Base-by-base conservation (phyloP, 768 basidiomycete species). In the Porphyrellus cyaneotinctus region DNA sequence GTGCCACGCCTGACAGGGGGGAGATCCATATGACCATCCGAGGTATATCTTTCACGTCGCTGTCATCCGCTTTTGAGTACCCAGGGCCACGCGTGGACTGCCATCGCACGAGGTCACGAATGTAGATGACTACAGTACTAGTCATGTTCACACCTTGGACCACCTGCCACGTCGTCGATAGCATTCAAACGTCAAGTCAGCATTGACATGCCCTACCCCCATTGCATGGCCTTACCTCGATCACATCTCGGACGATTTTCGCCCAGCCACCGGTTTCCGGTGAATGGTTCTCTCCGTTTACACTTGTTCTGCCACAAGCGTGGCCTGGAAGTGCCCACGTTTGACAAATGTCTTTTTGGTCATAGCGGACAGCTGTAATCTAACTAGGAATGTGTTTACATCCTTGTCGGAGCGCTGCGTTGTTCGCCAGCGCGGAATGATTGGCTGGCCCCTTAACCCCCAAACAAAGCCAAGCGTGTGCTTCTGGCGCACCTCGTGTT, bases 401-500 rank as follows among this genome's bases (percentile, higher is more conserved):
- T 14, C 22, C 6, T 26, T 6, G 12, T 30, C 42, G n/a, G 42
- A 43, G 28, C 17, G 9, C 26, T 28, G 37, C 2, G 5, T 13
- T 22, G 22, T 48, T 43, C 52, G 43, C 43, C 43, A 50, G 48
- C 50, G 28, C 35, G n/a, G 26, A 28, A 28, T 28, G 22, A 43
- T 35, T 13, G 18, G 12, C 17, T 38, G 35, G 32, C 61, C 33
- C 62, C 59, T 59, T 66, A 52, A 28, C 47, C 52, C 22, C 65
- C 65, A 65, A 62, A 57, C 49, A 58, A 52, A 37, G 56, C 54
- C 54, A 53, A 43, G 49, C 28, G 52, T 30, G 48, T 31, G 62
- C 63, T 65, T 68, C 68, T 66, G 56, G 63, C 60, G 51, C 48
- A 47, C 68, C 66, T 70, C 66, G 57, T 67, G 66, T 64, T 35